Percentiles rank a stretch among this genome's conserved stretches.
These are phyloP conservation scores for Globisporangium emineosum DNA, from an alignment of 352 stramenopile species.

Conservation along the genomic window DNA sequence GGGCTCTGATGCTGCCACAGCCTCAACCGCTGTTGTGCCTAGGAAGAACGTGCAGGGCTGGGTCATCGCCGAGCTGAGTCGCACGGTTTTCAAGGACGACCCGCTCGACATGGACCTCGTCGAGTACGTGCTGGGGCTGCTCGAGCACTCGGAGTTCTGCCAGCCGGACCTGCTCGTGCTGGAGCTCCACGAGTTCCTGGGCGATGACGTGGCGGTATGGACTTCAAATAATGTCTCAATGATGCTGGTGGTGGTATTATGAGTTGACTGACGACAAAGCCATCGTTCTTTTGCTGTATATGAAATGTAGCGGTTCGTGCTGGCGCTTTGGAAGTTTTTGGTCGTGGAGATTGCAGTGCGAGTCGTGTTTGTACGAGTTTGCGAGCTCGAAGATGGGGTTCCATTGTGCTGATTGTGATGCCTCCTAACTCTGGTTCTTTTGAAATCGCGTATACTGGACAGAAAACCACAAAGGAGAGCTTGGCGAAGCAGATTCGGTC, in stretches of 20 bases:
- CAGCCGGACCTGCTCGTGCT: slow-evolving; percentile 58
- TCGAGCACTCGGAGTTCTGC: slow-evolving; percentile 71
- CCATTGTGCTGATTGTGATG: background rate
- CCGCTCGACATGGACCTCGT: slow-evolving; percentile 57
- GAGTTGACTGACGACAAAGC: no score
- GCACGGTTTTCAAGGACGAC: slow-evolving; percentile 27
- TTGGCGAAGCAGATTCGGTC: slow-evolving; percentile 17
- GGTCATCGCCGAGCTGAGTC: slow-evolving; percentile 44
- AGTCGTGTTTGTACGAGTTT: slow-evolving; percentile 43
- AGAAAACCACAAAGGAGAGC: slow-evolving; percentile 15
- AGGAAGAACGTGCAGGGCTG: slow-evolving; percentile 31
- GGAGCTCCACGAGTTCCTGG: slow-evolving; percentile 75
- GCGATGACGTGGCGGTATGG: slow-evolving; percentile 31
- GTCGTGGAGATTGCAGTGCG: slow-evolving; percentile 57
- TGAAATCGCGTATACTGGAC: background rate
- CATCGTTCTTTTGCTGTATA: background rate
- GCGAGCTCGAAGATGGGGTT: background rate
- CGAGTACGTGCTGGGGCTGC: slow-evolving; percentile 57
- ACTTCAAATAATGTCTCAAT: no score
- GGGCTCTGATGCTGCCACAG: background rate
- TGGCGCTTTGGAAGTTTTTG: slow-evolving; percentile 74
- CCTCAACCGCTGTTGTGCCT: background rate
- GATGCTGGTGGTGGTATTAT: no score
- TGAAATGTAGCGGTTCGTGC: slow-evolving; percentile 46
- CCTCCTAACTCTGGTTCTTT: background rate